Conservation (phyloP, 805 yeast species). For the Cyberlindnera sargentensis region DNA sequence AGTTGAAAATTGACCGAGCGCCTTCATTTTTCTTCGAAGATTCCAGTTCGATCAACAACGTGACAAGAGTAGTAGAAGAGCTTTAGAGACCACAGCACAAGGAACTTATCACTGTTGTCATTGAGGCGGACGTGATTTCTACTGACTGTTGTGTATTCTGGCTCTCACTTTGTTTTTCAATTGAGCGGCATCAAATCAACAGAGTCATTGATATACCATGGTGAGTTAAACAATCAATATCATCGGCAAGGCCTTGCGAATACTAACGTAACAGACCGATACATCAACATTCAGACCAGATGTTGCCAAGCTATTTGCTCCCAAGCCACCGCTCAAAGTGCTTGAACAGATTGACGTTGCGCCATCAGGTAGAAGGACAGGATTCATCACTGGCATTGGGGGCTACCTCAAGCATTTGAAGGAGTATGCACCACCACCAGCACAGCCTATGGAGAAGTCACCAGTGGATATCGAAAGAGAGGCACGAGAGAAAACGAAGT, state of each 20-base stretch:
- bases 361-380: conserved; percentile 13
- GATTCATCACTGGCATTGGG: conserved; percentile 14
- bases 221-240: background rate
- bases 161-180: too few relatives aligned
- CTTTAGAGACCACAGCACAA: too few relatives aligned
- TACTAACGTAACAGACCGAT: conserved; percentile 18
- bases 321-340: conserved; percentile 17
- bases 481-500: conserved; percentile 23
- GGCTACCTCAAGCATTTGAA: conserved; percentile 12
- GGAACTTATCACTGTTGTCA: too few relatives aligned
- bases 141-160: too few relatives aligned
- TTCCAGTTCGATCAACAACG: too few relatives aligned
- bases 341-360: conserved; percentile 16
- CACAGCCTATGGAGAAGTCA: background rate
- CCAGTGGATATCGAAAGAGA: conserved; percentile 24
- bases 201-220: background rate
- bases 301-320: conserved; percentile 32
- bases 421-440: background rate
- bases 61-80: too few relatives aligned
- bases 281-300: conserved; percentile 33
- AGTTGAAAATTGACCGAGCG: too few relatives aligned
- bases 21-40: too few relatives aligned
- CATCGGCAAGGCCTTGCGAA: background rate
- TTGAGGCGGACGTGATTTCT: too few relatives aligned
- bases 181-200: too few relatives aligned